phyloP scores from a whole-genome alignment of 371 early-diverging fungal genomes.

The Thermomucor indicae-seudaticae region DNA sequence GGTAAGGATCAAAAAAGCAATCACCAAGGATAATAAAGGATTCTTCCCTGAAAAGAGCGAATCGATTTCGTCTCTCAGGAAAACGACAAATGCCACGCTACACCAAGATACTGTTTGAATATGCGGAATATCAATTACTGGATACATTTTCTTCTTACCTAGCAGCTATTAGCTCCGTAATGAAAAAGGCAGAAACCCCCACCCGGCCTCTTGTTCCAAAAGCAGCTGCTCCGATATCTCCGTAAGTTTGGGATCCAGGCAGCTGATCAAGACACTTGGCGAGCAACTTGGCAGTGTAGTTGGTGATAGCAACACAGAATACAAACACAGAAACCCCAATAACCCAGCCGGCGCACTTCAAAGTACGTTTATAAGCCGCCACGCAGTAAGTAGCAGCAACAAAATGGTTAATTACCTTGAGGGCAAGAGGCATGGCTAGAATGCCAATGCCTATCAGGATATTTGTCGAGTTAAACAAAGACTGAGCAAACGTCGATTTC shows the following conservation, averaged over 20 bases:
- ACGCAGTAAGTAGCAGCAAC: too few relatives aligned
- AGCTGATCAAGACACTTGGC: conserved; percentile 46
- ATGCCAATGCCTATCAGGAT: conserved; percentile 50
- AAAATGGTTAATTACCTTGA: conserved; percentile 28
- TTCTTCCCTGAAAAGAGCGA: conserved; percentile 17
- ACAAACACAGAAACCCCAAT: conserved; percentile 49
- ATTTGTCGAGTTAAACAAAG: conserved; percentile 51
- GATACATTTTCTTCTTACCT: conserved; percentile 23
- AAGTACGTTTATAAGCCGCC: not conserved
- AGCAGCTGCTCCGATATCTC: conserved; percentile 65
- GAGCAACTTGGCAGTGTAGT: conserved; percentile 57
- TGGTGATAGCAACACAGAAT: conserved; percentile 43
- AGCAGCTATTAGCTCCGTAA: conserved; percentile 62
- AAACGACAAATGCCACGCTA: conserved; percentile 35
- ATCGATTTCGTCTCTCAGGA: conserved; percentile 33
- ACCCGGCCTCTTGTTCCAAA: conserved; percentile 59
- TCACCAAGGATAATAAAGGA: conserved; percentile 4
- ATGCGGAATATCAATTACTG: too few relatives aligned
- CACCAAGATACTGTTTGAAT: too few relatives aligned
- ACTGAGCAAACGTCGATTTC: conserved; percentile 27
- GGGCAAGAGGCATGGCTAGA: conserved; percentile 33
- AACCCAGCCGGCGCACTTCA: conserved; percentile 49
- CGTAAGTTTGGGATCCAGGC: conserved; percentile 45
- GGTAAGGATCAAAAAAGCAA: conserved; percentile 14
- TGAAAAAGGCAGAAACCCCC: conserved; percentile 46